Conservation (phyloP, 306 rosid species). For the Rubus parviflorus region DNA sequence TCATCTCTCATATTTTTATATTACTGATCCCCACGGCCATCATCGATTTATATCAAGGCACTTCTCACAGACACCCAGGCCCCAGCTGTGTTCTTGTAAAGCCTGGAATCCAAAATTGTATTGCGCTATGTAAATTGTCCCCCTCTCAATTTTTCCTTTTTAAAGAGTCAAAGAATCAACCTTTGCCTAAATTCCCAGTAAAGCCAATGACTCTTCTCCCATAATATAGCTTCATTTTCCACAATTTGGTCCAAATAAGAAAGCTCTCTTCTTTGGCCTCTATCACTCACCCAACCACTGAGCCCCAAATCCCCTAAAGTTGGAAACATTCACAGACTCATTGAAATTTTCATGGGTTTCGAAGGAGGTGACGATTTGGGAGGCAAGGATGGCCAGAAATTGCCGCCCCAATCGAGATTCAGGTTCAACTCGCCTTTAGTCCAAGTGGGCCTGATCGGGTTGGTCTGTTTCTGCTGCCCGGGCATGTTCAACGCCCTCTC, state of each 20-base stretch:
- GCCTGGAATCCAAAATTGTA: not conserved
- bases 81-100: slow-evolving; percentile 6
- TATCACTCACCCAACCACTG: not conserved
- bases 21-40: not conserved
- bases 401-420: slow-evolving; percentile 34
- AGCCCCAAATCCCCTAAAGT: too few relatives aligned
- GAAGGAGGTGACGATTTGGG: slow-evolving; percentile 39
- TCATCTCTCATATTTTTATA: not conserved
- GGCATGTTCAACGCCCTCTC: slow-evolving; percentile 94
- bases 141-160: not conserved
- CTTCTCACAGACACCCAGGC: not conserved
- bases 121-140: not conserved
- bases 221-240: not conserved
- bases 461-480: slow-evolving; percentile 92
- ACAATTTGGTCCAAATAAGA: not conserved
- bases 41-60: not conserved
- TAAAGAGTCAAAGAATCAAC: not conserved
- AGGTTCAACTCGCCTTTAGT: slow-evolving; percentile 72
- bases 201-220: too few relatives aligned
- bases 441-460: slow-evolving; percentile 61
- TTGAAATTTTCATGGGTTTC: slow-evolving; percentile 40
- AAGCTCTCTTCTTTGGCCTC: not conserved
- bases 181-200: not conserved
- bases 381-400: not conserved
- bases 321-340: not conserved